Evolutionary conservation across 2,329 filamentous ascomycete species (phyloP).

Genomic region (Hypoxylon sp.): DNA sequence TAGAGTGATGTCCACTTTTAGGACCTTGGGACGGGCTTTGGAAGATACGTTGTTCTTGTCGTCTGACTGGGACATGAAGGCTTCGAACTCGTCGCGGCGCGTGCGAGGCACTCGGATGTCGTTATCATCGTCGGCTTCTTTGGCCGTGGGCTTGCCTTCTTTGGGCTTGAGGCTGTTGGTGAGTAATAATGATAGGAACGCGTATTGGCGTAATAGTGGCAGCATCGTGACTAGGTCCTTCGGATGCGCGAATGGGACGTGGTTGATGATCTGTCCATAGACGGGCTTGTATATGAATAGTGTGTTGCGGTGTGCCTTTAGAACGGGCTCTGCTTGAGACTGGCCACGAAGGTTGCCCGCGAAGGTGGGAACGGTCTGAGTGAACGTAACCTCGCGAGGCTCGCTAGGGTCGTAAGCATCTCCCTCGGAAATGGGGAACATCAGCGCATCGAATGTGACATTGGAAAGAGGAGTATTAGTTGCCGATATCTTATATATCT

Average conservation of each 20-base stretch:
- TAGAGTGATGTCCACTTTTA: constrained; percentile 65
- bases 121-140: constrained; percentile 38
- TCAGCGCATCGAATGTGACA: constrained; percentile 70
- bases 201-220: constrained; percentile 82
- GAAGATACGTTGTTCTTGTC: not conserved
- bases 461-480: constrained; percentile 58
- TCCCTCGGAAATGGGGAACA: constrained; percentile 68
- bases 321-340: constrained; percentile 44
- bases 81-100: constrained; percentile 42
- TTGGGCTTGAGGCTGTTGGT: constrained; percentile 69
- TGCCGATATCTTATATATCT: constrained; percentile 72
- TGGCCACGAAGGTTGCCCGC: constrained; percentile 50
- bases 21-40: constrained; percentile 8
- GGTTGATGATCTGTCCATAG: constrained; percentile 75
- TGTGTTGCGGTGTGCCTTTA: constrained; percentile 68
- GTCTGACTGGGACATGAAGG: constrained; percentile 35
- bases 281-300: constrained; percentile 81
- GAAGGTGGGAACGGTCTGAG: constrained; percentile 63
- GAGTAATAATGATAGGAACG: constrained; percentile 76
- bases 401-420: constrained; percentile 70
- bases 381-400: constrained; percentile 67
- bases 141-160: constrained; percentile 46
- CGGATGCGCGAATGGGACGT: constrained; percentile 83
- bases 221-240: constrained; percentile 81
- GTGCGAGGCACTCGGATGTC: constrained; percentile 46